Conservation (phyloP, 2,329 filamentous ascomycete species). For the Cladosporium sp. region DNA sequence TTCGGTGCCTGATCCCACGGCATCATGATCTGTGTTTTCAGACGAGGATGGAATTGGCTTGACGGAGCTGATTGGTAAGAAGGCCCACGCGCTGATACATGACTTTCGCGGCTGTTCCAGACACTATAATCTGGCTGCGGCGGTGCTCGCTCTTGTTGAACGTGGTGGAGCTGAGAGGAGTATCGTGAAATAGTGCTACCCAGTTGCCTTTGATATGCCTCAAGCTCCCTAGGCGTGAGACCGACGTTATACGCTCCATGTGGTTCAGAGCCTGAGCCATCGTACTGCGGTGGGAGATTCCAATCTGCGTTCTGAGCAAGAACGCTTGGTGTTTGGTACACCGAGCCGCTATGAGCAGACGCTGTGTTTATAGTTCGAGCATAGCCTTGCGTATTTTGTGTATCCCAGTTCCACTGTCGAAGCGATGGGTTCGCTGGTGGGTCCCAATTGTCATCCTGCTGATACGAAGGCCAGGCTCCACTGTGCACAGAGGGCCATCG, state of each 20-base stretch:
- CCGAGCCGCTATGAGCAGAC: background rate
- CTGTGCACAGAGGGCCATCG: background rate
- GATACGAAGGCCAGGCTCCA: too few relatives aligned
- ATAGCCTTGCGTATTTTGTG: background rate
- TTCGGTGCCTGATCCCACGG: constrained; percentile 1
- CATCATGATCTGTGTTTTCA: constrained; percentile 1
- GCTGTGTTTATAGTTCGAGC: background rate
- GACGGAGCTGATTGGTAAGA: background rate
- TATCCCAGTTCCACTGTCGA: too few relatives aligned
- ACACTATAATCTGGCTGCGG: constrained; percentile 1
- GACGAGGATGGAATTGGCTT: background rate
- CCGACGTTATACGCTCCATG: constrained; percentile 4
- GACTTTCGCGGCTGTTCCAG: constrained; percentile 8
- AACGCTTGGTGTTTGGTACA: background rate
- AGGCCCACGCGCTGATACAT: background rate
- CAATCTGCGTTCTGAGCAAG: background rate
- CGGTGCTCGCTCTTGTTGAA: background rate
- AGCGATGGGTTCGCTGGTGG: too few relatives aligned
- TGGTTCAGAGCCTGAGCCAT: background rate
- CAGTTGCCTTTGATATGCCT: background rate
- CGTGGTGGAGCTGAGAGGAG: background rate
- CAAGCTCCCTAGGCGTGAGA: constrained; percentile 3
- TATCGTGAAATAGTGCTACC: constrained; percentile 7
- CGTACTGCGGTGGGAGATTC: background rate
- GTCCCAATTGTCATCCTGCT: background rate